Evolutionary conservation across 202 grass and related monocot genomes (phyloP).

Genomic region (Panicum hallii): DNA sequence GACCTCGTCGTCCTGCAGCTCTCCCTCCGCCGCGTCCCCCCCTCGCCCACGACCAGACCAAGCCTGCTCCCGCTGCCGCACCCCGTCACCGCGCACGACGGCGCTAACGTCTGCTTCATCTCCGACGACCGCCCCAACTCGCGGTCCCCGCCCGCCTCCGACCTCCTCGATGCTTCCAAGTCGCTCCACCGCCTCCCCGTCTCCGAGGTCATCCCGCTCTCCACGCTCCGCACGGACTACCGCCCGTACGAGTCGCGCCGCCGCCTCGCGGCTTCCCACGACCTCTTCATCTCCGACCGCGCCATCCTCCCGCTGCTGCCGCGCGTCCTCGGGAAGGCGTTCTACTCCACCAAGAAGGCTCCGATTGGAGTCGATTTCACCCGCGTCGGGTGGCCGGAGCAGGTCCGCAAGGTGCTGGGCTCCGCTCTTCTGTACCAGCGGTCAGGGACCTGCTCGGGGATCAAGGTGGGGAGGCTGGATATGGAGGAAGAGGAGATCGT

Average conservation of each 20-base stretch:
- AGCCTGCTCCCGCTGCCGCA: slow-evolving; percentile 68
- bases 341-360: slow-evolving; percentile 91
- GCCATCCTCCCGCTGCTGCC: slow-evolving; percentile 78
- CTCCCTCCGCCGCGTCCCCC: slow-evolving; percentile 63
- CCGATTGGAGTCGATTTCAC: slow-evolving; percentile 71
- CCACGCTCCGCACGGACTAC: slow-evolving; percentile 76
- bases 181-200: slow-evolving; percentile 52
- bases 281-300: slow-evolving; percentile 90
- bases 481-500: slow-evolving; percentile 67
- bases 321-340: slow-evolving; percentile 77
- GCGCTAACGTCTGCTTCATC: slow-evolving; percentile 68
- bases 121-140: slow-evolving; percentile 59
- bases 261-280: slow-evolving; percentile 70
- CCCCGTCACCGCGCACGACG: slow-evolving; percentile 39
- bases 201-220: slow-evolving; percentile 67
- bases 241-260: slow-evolving; percentile 77
- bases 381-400: slow-evolving; percentile 70
- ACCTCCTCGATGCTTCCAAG: slow-evolving; percentile 54
- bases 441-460: slow-evolving; percentile 62
- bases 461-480: slow-evolving; percentile 80
- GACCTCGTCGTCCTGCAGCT: slow-evolving; percentile 77
- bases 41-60: slow-evolving; percentile 50
- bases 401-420: slow-evolving; percentile 65
- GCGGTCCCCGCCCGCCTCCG: slow-evolving; percentile 43
- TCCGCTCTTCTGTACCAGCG: slow-evolving; percentile 68